A percentile compares a stretch with the other conserved stretches of the same genome.
These are phyloP conservation scores for Ustilago trichophora DNA, from an alignment of 1,284 basidiomycete species.

Conservation along the genomic window DNA sequence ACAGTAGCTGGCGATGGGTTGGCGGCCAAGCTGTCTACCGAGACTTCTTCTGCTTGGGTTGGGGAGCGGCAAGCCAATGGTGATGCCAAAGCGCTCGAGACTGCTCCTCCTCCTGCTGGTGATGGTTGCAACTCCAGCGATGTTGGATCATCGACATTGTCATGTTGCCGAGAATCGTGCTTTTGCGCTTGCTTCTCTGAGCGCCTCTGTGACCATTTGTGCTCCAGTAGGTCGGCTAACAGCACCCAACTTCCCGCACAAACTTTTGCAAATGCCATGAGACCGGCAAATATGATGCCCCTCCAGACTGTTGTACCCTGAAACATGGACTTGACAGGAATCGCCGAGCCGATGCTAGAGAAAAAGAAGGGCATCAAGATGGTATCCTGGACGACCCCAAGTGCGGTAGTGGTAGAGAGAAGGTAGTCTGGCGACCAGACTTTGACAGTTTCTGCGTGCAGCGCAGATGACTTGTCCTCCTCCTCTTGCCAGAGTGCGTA, in stretches of 20 bases:
- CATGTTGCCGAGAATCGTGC: slow-evolving; percentile 11
- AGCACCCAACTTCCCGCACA: slow-evolving; percentile 67
- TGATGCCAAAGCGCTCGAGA: background rate
- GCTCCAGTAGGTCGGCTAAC: slow-evolving; percentile 45
- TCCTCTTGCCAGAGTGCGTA: background rate
- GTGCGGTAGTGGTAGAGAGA: slow-evolving; percentile 1
- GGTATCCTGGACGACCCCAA: slow-evolving; percentile 8
- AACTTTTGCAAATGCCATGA: slow-evolving; percentile 71
- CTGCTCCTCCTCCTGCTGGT: too few relatives aligned
- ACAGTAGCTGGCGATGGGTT: background rate
- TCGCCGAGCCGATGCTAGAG: slow-evolving; percentile 71
- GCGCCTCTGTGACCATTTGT: background rate
- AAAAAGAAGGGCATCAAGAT: slow-evolving; percentile 72
- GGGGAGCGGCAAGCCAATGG: background rate
- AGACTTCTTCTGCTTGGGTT: background rate
- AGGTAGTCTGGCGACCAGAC: slow-evolving; percentile 9
- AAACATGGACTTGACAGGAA: slow-evolving; percentile 71
- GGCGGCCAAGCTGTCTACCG: background rate
- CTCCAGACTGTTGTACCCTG: slow-evolving; percentile 70
- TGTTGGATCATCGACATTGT: background rate
- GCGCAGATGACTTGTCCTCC: slow-evolving; percentile 71
- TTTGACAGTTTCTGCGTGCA: background rate
- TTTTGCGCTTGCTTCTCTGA: background rate
- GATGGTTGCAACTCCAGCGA: slow-evolving; percentile 3
- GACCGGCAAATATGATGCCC: slow-evolving; percentile 70